Conservation (phyloP, 805 yeast species). For the Kodamaea fukazawae region DNA sequence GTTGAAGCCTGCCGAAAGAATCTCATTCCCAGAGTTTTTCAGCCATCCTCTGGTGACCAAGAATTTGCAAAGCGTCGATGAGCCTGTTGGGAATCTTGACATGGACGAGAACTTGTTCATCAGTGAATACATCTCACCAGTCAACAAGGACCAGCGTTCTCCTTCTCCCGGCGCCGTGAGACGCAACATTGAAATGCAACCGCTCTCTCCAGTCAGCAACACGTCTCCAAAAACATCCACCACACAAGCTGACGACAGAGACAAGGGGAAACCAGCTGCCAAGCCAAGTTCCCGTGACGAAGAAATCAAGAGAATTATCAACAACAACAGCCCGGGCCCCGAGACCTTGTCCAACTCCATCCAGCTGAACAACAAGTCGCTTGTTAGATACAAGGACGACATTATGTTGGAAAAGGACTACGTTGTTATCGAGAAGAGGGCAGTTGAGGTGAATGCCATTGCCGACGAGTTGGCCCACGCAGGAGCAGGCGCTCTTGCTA, state of each 20-base stretch:
- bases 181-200: constrained; percentile 3
- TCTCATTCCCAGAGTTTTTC: constrained; percentile 87
- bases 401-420: constrained; percentile 74
- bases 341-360: constrained; percentile 26
- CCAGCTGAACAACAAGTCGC: constrained; percentile 13
- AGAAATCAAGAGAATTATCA: constrained; percentile 43
- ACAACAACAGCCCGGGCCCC: constrained; percentile 44
- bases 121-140: constrained; percentile 68
- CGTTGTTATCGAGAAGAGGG: constrained; percentile 91
- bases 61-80: constrained; percentile 51
- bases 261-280: constrained; percentile 1
- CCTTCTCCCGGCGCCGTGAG: constrained; percentile 15
- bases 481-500: constrained; percentile 51
- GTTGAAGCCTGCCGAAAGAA: constrained; percentile 82
- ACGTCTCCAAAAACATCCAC: neutral
- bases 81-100: constrained; percentile 62
- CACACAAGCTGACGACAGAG: neutral
- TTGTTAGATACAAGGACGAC: constrained; percentile 34
- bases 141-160: constrained; percentile 13
- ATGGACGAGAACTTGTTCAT: constrained; percentile 80
- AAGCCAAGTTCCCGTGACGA: constrained; percentile 33
- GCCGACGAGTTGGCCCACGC: constrained; percentile 86
- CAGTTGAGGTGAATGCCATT: constrained; percentile 91
- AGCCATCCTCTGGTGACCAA: constrained; percentile 60
- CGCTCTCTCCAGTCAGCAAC: neutral